Base-by-base conservation (phyloP, 1,284 basidiomycete species). In the Inonotus hispidus region DNA sequence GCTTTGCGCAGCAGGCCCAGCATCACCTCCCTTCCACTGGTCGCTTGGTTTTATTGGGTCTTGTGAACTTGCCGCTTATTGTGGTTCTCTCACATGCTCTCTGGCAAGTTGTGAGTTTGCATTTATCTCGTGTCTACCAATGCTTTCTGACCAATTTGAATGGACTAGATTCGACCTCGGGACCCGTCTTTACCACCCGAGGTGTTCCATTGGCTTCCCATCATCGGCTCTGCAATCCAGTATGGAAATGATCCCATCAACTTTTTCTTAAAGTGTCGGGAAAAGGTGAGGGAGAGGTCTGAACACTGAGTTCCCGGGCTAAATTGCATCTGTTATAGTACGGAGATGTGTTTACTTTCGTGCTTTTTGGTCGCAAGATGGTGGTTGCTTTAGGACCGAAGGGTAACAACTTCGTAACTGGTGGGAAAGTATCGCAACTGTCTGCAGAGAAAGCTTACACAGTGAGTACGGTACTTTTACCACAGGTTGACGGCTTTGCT, bases 381-480 rank as follows among this genome's bases (percentile, higher is more conserved):
- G 98, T 96, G 0, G 95, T 96, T 59, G 90, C 94, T 1, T 82
- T 99, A 27, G 93, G 95, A 39, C 81, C 93, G 43, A 92, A 92
- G 73, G 97, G 97, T 27, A 96, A 92, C 74, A 95, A 98, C 77
- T 89, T 98, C 66, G 80, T 98, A 62, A 83, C 99, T 35, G 96
- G 97, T 63, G 97, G 96, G 47, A 96, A 95, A 76, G 85, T 93
- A 47, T 87, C 87, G 1, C 87, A 94, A 49, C 88, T 99, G 63
- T 96, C 91, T 47, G 97, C 97, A 1, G 97, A 99, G 75, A 94
- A 96, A 65, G 96, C 95, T 7, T 99, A 99, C 75, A 95, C 89
- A 32, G 92, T 93, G 69, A 65, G 81, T 74, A 4, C 38, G 8
- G 39, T 19, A 13, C 49, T 27, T 7, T 8, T n/a, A 19, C 14